Percentiles rank a stretch among this genome's conserved stretches.
Conservation (phyloP, 1,284 basidiomycete species). For the Ustilago vetiveriae region DNA sequence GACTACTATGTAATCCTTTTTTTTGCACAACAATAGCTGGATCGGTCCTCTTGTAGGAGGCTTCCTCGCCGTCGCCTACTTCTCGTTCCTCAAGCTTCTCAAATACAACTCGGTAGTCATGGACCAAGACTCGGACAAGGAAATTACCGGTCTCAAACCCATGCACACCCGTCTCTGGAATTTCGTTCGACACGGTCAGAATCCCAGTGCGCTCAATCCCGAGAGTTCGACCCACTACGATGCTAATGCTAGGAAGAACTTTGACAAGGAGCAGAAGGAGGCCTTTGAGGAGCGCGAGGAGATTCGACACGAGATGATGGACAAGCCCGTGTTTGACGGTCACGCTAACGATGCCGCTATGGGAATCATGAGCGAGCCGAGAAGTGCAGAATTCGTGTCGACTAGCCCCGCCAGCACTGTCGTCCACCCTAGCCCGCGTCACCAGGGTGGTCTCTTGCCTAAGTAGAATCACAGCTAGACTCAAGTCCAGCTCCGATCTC, state of each 20-base stretch:
- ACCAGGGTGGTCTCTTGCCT: slow-evolving; percentile 14
- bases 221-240: slow-evolving; percentile 37
- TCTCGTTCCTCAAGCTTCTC: slow-evolving; percentile 30
- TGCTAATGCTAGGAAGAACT: slow-evolving; percentile 15
- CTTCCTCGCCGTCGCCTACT: slow-evolving; percentile 23
- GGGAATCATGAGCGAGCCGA: slow-evolving; percentile 2
- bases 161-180: slow-evolving; percentile 41
- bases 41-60: slow-evolving; percentile 34
- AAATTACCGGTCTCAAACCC: slow-evolving; percentile 41
- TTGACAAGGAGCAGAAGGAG: slow-evolving; percentile 25
- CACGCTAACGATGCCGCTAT: slow-evolving; percentile 10
- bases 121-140: slow-evolving; percentile 51
- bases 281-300: slow-evolving; percentile 18
- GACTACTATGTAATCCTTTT: too few species aligned
- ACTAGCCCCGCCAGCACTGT: slow-evolving; percentile 20
- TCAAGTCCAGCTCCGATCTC: too few species aligned
- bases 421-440: slow-evolving; percentile 1
- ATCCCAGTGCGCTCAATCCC: slow-evolving; percentile 31
- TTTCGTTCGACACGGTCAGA: slow-evolving; percentile 27
- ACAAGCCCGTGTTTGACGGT: slow-evolving; percentile 33
- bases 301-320: slow-evolving; percentile 16
- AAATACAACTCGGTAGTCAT: slow-evolving; percentile 44
- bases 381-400: slow-evolving; percentile 8
- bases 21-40: slow-evolving; percentile 16
- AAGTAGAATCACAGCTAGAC: too few species aligned